Percentiles rank a stretch among this genome's conserved stretches.
phyloP scores from a whole-genome alignment of 2,329 filamentous ascomycete species.

The Mariannaea sp. region DNA sequence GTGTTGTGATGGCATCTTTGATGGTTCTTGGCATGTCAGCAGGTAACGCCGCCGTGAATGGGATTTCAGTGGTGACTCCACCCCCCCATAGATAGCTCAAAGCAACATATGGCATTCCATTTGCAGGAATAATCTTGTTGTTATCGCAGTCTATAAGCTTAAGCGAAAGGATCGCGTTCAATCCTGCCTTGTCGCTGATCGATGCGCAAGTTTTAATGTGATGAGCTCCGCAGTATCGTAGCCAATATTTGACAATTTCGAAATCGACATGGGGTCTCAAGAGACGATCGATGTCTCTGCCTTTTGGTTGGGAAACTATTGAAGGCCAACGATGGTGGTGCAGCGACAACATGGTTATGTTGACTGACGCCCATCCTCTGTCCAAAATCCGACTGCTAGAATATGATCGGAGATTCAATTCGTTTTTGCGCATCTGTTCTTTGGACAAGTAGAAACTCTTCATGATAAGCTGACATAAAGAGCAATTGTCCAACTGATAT shows the following conservation, averaged over 20 bases:
- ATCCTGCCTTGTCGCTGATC: background rate
- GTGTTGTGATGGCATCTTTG: background rate
- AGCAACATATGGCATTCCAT: background rate
- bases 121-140: background rate
- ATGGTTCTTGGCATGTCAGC: background rate
- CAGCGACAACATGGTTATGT: background rate
- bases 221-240: background rate
- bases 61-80: background rate
- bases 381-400: background rate
- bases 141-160: background rate
- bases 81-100: constrained; percentile 3
- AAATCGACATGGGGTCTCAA: background rate
- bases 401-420: background rate
- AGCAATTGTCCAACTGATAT: background rate
- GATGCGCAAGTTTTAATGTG: background rate
- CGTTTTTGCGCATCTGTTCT: background rate
- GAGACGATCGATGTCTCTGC: background rate
- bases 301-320: background rate
- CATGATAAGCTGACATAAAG: background rate
- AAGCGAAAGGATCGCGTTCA: background rate
- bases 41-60: background rate
- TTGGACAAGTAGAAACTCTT: background rate
- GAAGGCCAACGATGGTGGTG: background rate
- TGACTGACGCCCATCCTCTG: background rate
- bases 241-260: background rate